Conservation (phyloP, 2,329 filamentous ascomycete species). For the Sclerotinia spermophila region DNA sequence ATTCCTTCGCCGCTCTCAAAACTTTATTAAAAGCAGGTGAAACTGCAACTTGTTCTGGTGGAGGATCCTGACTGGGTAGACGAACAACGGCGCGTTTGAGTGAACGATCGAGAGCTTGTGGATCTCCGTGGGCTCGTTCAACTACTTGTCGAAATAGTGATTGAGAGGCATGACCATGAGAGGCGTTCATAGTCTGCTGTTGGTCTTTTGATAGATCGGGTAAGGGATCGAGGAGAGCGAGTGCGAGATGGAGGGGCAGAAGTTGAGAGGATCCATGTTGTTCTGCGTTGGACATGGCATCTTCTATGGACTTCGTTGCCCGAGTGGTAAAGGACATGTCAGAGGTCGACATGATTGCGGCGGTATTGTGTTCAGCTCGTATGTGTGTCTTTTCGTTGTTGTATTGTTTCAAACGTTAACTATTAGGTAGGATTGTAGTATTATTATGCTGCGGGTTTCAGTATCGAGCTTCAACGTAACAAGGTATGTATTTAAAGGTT, state of each 20-base stretch:
- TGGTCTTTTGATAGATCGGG: constrained; percentile 77
- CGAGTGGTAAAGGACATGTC: constrained; percentile 92
- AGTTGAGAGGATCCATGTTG: constrained; percentile 91
- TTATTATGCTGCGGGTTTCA: constrained; percentile 8
- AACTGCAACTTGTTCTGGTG: constrained; percentile 81
- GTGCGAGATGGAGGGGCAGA: constrained; percentile 83
- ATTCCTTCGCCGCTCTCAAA: constrained; percentile 76
- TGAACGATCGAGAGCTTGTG: constrained; percentile 80
- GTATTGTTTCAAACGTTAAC: not conserved
- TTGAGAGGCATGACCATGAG: constrained; percentile 55
- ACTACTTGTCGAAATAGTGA: constrained; percentile 95
- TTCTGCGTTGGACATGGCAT: constrained; percentile 82
- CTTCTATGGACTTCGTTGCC: constrained; percentile 83
- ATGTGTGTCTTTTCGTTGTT: constrained; percentile 9
- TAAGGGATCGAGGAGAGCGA: constrained; percentile 72
- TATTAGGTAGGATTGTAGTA: not conserved
- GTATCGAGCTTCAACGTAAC: not conserved
- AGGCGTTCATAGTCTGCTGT: constrained; percentile 61
- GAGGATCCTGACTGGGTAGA: constrained; percentile 89
- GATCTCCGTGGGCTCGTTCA: constrained; percentile 88
- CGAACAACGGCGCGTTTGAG: constrained; percentile 91
- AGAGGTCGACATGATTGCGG: constrained; percentile 57
- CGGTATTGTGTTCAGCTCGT: constrained; percentile 27
- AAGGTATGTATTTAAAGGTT: not conserved
- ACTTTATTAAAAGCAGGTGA: constrained; percentile 79